Conservation (phyloP, 495 filamentous ascomycete genomes). For the Hypoxylon trugodes region DNA sequence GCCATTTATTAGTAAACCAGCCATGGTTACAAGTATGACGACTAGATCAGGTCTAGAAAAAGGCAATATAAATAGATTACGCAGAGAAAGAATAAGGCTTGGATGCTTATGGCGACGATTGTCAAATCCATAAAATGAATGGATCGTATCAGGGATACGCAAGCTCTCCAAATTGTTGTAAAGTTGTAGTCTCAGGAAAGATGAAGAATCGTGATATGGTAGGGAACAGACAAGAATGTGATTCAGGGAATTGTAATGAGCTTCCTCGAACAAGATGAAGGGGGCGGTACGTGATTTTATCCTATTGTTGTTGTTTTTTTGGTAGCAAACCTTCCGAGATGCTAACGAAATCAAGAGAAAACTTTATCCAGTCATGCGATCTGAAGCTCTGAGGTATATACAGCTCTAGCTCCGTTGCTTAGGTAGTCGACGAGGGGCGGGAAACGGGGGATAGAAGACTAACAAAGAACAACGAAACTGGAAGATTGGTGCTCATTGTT, state of each 20-base stretch:
- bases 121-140: neutral
- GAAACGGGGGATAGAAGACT: too few relatives aligned
- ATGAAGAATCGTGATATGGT: neutral
- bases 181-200: neutral
- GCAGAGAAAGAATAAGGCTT: neutral
- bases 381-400: slow-evolving; percentile 21
- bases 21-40: slow-evolving; percentile 2
- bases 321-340: slow-evolving; percentile 9
- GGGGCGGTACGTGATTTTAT: neutral
- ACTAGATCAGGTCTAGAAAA: neutral
- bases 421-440: neutral
- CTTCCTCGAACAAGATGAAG: neutral
- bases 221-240: neutral
- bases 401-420: slow-evolving; percentile 3
- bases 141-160: neutral
- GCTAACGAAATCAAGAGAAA: slow-evolving; percentile 1
- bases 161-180: neutral
- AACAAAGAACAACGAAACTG: too few relatives aligned
- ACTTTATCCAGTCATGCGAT: slow-evolving; percentile 18
- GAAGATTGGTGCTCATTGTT: too few relatives aligned
- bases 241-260: slow-evolving; percentile 9
- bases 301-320: neutral
- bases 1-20: slow-evolving; percentile 10
- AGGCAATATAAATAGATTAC: neutral
- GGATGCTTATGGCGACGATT: neutral